These are phyloP conservation scores for Lachnellula arida DNA, from an alignment of 2,329 filamentous ascomycete genomes.

Conservation along the genomic window DNA sequence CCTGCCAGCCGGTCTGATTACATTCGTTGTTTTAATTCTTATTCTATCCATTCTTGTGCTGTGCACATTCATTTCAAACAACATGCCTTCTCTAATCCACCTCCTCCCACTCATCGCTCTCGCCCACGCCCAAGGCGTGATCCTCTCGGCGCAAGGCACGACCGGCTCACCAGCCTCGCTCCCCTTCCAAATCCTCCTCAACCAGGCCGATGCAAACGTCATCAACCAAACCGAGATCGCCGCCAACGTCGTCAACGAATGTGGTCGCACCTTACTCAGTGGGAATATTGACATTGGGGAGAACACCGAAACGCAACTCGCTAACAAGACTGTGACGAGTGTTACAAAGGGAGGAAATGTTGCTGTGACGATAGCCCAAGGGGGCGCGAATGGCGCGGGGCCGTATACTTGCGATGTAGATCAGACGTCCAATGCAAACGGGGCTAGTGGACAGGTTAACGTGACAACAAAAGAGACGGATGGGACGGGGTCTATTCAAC, in stretches of 20 bases:
- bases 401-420: constrained; percentile 53
- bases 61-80: constrained; percentile 5
- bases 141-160: constrained; percentile 12
- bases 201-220: constrained; percentile 41
- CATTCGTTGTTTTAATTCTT: constrained; percentile 4
- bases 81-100: constrained; percentile 14
- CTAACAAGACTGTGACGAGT: constrained; percentile 42
- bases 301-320: constrained; percentile 48
- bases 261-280: constrained; percentile 55
- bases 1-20: constrained; percentile 9
- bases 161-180: constrained; percentile 9
- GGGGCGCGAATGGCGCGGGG: constrained; percentile 50
- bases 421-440: constrained; percentile 38
- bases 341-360: constrained; percentile 43
- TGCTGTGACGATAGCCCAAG: constrained; percentile 48
- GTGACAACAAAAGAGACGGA: neutral
- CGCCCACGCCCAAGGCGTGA: constrained; percentile 11
- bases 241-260: constrained; percentile 52
- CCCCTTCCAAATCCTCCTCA: constrained; percentile 5
- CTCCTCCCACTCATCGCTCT: constrained; percentile 6
- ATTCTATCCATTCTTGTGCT: constrained; percentile 5
- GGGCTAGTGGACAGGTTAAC: neutral
- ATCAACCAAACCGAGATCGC: constrained; percentile 53
- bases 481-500: constrained; percentile 51
- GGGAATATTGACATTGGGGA: constrained; percentile 60